Evolutionary conservation across 768 basidiomycete species (phyloP), one percentile per base, ranked within the genome.

Genomic region (Termitomyces sp.): DNA sequence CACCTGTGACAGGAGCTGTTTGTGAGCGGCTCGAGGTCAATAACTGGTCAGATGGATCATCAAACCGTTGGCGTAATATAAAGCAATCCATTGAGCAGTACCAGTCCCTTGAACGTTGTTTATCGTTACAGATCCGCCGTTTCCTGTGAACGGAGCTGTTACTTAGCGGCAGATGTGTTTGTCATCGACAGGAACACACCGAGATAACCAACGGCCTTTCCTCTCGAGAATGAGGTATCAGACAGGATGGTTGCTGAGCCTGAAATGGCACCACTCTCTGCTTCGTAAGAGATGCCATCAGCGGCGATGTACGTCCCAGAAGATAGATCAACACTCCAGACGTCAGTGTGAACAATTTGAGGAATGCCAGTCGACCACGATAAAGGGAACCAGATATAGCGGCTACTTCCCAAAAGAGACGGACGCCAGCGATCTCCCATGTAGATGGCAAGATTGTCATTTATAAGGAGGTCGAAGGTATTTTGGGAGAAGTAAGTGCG

Each of bases 381-480:
- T 58, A 87, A 69, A 6, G 86, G 86, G 60, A 81, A 80, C 86
- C 85, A 87, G 52, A 86, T 81, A 70, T 87, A 87, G 52, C 76
- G 72, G 66, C 83, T 84, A 65, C 79, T 83, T 14, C 85, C 85
- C 5, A 86, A 76, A 20, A 83, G 66, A 40, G 71, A 69, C 20
- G 83, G 78, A 14, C 83, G 71, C 86, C 85, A 87, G 54, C 86
- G 81, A 68, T 87, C 86, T 47, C 86, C 85, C 83, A 86, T 85
- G 65, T 86, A 87, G 56, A 87, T 78, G 2, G 77, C 80, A 57
- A 72, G 72, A 55, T 77, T 80, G 5, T 72, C 71, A 7, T 79
- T 82, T 34, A 86, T 70, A 14, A 77, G 74, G 50, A 86, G 68
- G 67, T 86, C 83, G 65, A 74, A 86, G 4, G 80, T 74, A 68